Conservation (phyloP, 805 yeast genomes). For the Ogataea degrootiae region DNA sequence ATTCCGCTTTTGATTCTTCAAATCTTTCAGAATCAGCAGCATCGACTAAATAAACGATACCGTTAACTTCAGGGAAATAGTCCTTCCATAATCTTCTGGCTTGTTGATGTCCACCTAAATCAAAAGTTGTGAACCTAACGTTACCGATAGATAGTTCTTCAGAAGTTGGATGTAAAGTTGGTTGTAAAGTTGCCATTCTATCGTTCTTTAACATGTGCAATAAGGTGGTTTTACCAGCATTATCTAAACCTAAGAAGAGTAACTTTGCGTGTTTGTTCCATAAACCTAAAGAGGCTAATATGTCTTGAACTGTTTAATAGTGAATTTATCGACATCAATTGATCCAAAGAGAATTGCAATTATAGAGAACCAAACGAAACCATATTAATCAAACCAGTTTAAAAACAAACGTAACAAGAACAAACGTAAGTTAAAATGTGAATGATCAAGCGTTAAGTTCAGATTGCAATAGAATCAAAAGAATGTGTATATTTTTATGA, state of each 20-base stretch:
- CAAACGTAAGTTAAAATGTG: neutral
- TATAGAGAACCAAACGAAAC: neutral
- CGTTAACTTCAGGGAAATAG: constrained; percentile 98
- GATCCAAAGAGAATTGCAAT: neutral
- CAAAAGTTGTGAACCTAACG: constrained; percentile 95
- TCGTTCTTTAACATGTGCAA: constrained; percentile 87
- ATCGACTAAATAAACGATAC: constrained; percentile 93
- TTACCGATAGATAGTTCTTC: constrained; percentile 97
- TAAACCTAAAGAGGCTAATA: constrained; percentile 72
- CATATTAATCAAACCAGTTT: too few relatives aligned
- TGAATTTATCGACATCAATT: neutral
- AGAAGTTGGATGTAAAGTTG: constrained; percentile 97
- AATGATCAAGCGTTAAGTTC: neutral
- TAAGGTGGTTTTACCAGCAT: constrained; percentile 94
- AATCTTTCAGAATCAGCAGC: constrained; percentile 96
- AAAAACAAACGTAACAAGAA: too few relatives aligned
- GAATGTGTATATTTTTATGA: too few relatives aligned
- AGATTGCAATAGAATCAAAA: neutral
- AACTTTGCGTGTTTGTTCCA: constrained; percentile 96
- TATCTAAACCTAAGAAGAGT: constrained; percentile 92
- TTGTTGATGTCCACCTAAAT: constrained; percentile 97
- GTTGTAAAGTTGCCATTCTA: constrained; percentile 95
- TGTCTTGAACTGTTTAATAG: constrained; percentile 53
- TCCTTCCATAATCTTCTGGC: constrained; percentile 99
- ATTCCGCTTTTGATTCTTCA: constrained; percentile 90